phyloP scores from a whole-genome alignment of 2,329 filamentous ascomycete genomes.

The Colletotrichum orchidophilum region DNA sequence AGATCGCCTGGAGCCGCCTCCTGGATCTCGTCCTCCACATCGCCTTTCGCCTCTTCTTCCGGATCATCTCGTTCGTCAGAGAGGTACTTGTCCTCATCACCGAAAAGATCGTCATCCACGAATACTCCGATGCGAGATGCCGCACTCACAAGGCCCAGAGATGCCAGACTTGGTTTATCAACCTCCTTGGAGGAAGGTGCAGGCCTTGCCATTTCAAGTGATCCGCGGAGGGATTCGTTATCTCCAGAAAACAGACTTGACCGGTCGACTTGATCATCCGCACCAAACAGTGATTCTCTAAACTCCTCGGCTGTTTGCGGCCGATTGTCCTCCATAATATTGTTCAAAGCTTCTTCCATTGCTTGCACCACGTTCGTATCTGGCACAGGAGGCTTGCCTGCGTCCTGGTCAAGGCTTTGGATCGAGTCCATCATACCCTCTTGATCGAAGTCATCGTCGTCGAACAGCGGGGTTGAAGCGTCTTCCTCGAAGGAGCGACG shows the following conservation, averaged over 20 bases:
- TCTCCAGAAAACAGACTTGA: conserved; percentile 64
- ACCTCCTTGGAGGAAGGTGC: conserved; percentile 51
- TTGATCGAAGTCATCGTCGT: conserved; percentile 81
- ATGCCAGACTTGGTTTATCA: conserved; percentile 87
- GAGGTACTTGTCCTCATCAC: conserved; percentile 84
- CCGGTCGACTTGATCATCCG: conserved; percentile 53
- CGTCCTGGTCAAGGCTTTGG: conserved; percentile 81
- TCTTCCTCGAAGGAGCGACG: conserved; percentile 78
- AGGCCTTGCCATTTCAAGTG: conserved; percentile 61
- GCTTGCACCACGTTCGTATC: conserved; percentile 88
- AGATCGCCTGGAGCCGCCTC: conserved; percentile 95
- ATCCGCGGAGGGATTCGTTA: conserved; percentile 69
- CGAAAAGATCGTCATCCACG: conserved; percentile 90
- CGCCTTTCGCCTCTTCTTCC: conserved; percentile 63
- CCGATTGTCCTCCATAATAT: conserved; percentile 82
- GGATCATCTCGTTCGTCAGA: conserved; percentile 86
- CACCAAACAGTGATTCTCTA: conserved; percentile 72
- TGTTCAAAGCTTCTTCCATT: conserved; percentile 90
- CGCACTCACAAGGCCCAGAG: conserved; percentile 87
- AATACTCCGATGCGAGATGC: conserved; percentile 93
- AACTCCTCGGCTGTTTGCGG: conserved; percentile 71
- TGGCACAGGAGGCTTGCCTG: conserved; percentile 63
- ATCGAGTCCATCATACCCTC: conserved; percentile 77
- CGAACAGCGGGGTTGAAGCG: conserved; percentile 69
- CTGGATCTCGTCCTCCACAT: conserved; percentile 84